Evolutionary conservation across 2,329 filamentous ascomycete species (phyloP), one percentile per base, ranked within the genome.

Genomic region (Fusarium sp.): DNA sequence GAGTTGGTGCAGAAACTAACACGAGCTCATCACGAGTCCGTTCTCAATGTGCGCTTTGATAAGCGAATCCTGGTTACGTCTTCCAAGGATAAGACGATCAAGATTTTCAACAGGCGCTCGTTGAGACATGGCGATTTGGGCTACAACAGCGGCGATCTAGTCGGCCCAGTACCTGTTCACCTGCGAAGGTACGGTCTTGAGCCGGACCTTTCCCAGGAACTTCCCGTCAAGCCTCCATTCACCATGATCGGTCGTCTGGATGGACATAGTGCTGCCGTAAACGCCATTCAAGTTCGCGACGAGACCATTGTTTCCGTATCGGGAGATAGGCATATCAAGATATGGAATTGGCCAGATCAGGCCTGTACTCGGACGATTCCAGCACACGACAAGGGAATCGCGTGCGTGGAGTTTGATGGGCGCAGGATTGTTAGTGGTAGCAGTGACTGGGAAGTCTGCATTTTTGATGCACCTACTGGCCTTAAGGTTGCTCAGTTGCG

Each of bases 21-120:
- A 3, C 87, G 90, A 50, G 96, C 96, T 0, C 96, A 99, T 80
- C 86, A 87, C 36, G 96, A 99, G 82, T 98, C 96, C 1, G 95
- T 99, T 0, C 86, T 99, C 22, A 98, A 98, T 79, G 90, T 99
- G 64, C 90, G 94, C 70, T 99, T 98, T 75, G 95, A 98, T 80
- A 92, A 94, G 74, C 90, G 94, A 14, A 97, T 97, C 72, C 87
- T 99, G 8, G 94, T 98, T 18, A 99, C 96, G 1, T 98, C 96
- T 79, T 98, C 96, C 55, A 99, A 99, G 81, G 96, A 99, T 82
- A 97, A 95, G 82, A 93, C 93, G 1, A 98, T 99, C 86, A 98
- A 98, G 82, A 91, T 99, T 24, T 99, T 97, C 89, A 98, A 96
- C 81, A 91, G 96, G 10, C 88, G 86, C 24, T 86, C 90, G 24